Evolutionary conservation across 768 basidiomycete genomes (phyloP), one percentile per base, ranked within the genome.

Genomic region (Macrolepiota fuliginosa): DNA sequence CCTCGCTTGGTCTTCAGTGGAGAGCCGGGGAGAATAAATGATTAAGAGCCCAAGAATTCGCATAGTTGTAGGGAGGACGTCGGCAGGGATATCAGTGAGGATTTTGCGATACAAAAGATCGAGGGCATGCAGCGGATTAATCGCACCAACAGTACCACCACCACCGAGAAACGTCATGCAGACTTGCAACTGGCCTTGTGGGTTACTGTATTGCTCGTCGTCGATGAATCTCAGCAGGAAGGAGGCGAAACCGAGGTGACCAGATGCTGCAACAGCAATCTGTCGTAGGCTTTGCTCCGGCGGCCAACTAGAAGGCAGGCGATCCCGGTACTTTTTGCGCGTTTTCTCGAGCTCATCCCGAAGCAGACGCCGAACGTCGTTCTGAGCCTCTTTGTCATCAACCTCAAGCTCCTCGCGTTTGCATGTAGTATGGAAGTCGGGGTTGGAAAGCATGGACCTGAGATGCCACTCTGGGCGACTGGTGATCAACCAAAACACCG

Each of bases 221-320:
- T 29, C 61, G n/a, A 62, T 15, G n/a, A 55, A 62, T 4, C 49
- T 17, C 29, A 50, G 19, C 1, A 55, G 10, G 7, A 29, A 22
- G 3, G 61, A 22, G 12, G 61, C 61, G 25, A 45, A 62, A 22
- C 37, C 45, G 22, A 62, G 56, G 9, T 39, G 32, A 13, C 61
- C 61, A 17, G 54, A 62, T 35, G 61, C 29, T 4, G 25, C 42
- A 1, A 3, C 10, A 0, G 36, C 54, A 27, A 62, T 47, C 19
- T n/a, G n/a, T 6, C 12, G 25, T 0, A 62, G 25, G 4, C 49
- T n/a, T n/a, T 9, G 29, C 7, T 39, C 19, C 1, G 35, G 55
- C 3, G 54, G 53, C 61, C 61, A 62, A 22, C 11, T 19, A 13
- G 36, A 9, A 11, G 13, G 1, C n/a, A 47, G 19, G 13, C 7